These are phyloP conservation scores for Aphanomyces astaci DNA, from an alignment of 352 stramenopile genomes.

Conservation along the genomic window DNA sequence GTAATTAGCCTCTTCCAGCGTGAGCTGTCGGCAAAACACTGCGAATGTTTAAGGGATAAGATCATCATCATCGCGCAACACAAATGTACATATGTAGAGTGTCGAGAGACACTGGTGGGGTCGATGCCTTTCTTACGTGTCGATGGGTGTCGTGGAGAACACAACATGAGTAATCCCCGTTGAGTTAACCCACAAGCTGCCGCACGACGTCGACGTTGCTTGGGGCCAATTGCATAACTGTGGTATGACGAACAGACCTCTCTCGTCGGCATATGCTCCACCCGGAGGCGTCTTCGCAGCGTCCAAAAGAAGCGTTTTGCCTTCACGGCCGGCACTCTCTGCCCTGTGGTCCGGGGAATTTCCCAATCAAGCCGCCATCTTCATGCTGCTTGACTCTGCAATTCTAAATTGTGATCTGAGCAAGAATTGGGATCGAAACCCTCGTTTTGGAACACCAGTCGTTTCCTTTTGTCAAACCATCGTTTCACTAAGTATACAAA, in stretches of 20 bases:
- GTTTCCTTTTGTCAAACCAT: neutral
- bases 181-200: constrained; percentile 78
- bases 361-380: constrained; percentile 63
- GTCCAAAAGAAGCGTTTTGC: constrained; percentile 54
- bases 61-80: constrained; percentile 64
- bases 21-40: constrained; percentile 24
- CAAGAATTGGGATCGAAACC: neutral
- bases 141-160: constrained; percentile 81
- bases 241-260: constrained; percentile 87
- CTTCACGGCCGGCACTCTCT: constrained; percentile 78
- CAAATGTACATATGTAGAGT: constrained; percentile 23
- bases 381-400: constrained; percentile 75
- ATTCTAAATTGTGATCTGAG: constrained; percentile 90
- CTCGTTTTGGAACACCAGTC: neutral
- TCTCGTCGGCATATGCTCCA: constrained; percentile 33
- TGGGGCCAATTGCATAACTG: constrained; percentile 89
- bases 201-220: constrained; percentile 47
- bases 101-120: constrained; percentile 42
- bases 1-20: constrained; percentile 17
- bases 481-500: neutral
- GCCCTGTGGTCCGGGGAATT: constrained; percentile 86
- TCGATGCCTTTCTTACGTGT: constrained; percentile 26
- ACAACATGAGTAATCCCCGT: constrained; percentile 90
- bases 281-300: constrained; percentile 10
- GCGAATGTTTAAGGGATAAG: constrained; percentile 77